A percentile compares a stretch with the other conserved stretches of the same genome.
These are phyloP conservation scores for Purshia tridentata DNA, from an alignment of 306 rosid species.

Conservation along the genomic window DNA sequence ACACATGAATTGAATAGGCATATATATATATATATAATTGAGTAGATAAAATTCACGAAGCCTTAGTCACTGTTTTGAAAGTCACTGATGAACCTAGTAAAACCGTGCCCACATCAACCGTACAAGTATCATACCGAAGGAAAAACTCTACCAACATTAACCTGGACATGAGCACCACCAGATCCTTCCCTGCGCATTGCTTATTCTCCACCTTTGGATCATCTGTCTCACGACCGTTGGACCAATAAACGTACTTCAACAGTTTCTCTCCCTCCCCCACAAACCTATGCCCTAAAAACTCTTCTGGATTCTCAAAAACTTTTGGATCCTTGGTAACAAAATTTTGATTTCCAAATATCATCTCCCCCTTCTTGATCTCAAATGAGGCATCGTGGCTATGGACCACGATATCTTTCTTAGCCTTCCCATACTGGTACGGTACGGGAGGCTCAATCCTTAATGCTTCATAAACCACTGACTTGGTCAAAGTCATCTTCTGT, in stretches of 20 bases:
- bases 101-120: slow-evolving; percentile 26
- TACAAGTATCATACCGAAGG: slow-evolving; percentile 51
- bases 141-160: slow-evolving; percentile 62
- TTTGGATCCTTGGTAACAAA: slow-evolving; percentile 63
- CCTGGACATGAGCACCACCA: slow-evolving; percentile 50
- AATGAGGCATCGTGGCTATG: slow-evolving; percentile 52
- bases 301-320: slow-evolving; percentile 47
- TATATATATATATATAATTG: not conserved
- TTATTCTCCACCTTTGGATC: slow-evolving; percentile 51
- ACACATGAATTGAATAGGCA: no score
- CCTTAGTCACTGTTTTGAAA: slow-evolving; percentile 42
- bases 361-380: slow-evolving; percentile 69
- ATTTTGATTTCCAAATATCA: slow-evolving; percentile 71
- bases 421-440: slow-evolving; percentile 65
- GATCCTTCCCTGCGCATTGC: slow-evolving; percentile 56
- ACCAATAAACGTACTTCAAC: slow-evolving; percentile 57
- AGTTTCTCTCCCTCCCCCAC: slow-evolving; percentile 40
- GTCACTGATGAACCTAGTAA: slow-evolving; percentile 47
- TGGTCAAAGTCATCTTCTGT: slow-evolving; percentile 56
- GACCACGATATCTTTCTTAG: slow-evolving; percentile 58
- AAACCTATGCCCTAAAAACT: slow-evolving; percentile 42
- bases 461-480: slow-evolving; percentile 59
- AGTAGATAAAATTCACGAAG: slow-evolving; percentile 10
- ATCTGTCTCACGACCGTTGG: slow-evolving; percentile 61
- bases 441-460: slow-evolving; percentile 75